phyloP scores from a whole-genome alignment of 441 rosid species.

The Capsella rubella region DNA sequence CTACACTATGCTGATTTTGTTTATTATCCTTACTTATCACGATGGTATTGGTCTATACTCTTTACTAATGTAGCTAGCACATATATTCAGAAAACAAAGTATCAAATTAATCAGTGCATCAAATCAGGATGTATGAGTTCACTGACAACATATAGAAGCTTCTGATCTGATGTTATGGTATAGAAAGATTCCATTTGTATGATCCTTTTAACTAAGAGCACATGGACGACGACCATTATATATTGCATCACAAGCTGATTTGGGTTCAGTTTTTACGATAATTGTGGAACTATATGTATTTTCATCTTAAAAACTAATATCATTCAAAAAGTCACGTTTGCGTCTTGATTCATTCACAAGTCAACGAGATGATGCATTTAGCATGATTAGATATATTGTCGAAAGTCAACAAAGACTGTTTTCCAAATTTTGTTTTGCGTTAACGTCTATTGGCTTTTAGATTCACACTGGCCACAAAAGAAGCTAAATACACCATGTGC shows the following conservation, averaged over 20 bases:
- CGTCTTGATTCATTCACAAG: slow-evolving; percentile 7
- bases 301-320: neutral
- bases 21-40: neutral
- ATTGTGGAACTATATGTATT: too few species aligned
- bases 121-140: neutral
- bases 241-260: too few species aligned
- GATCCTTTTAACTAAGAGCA: neutral
- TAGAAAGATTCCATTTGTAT: neutral
- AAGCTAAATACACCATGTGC: too few species aligned
- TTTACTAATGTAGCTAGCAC: neutral
- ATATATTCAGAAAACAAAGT: neutral
- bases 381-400: too few species aligned
- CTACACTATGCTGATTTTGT: too few species aligned
- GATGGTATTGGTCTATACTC: neutral
- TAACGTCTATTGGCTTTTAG: too few species aligned
- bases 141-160: neutral
- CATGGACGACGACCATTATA: slow-evolving; percentile 1
- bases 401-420: too few species aligned
- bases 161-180: neutral
- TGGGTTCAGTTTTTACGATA: too few species aligned
- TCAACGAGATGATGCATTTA: slow-evolving; percentile 2
- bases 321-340: neutral
- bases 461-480: too few species aligned
- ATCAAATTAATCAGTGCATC: neutral
- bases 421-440: too few species aligned